Conservation (phyloP, 768 basidiomycete species). For the Naganishia antarctica region DNA sequence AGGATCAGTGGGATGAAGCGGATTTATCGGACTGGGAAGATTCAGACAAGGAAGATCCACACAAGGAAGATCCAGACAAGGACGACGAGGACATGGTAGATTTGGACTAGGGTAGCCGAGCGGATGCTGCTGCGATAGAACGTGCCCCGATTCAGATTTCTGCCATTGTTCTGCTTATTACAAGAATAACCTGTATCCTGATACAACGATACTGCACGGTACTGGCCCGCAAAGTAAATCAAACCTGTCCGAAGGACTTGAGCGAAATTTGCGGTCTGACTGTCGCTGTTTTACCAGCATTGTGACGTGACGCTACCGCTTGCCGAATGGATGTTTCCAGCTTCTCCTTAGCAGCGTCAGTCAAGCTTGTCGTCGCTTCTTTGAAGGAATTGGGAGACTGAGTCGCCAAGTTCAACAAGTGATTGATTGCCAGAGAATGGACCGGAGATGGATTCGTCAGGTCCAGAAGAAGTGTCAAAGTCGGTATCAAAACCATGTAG, state of each 20-base stretch:
- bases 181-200: not conserved
- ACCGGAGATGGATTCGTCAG: constrained; percentile 54
- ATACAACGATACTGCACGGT: not conserved
- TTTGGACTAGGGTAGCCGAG: not conserved
- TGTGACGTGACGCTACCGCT: constrained; percentile 53
- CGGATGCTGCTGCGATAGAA: too few relatives aligned
- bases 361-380: constrained; percentile 69
- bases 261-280: constrained; percentile 28
- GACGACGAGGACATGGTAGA: constrained; percentile 17
- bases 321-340: constrained; percentile 75
- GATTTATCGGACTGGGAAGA: constrained; percentile 1
- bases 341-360: constrained; percentile 57
- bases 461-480: constrained; percentile 65
- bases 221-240: not conserved
- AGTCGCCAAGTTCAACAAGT: constrained; percentile 69
- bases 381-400: constrained; percentile 72
- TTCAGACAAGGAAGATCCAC: too few relatives aligned
- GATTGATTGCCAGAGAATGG: constrained; percentile 60
- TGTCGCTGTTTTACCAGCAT: not conserved
- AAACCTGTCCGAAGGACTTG: constrained; percentile 26
- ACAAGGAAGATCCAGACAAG: too few relatives aligned
- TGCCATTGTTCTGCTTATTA: not conserved
- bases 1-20: constrained; percentile 1
- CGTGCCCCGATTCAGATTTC: too few relatives aligned
- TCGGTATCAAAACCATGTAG: constrained; percentile 69